Evolutionary conservation across 2,329 filamentous ascomycete genomes (phyloP), one percentile per base, ranked within the genome.

Genomic region (Elsinoe fawcettii): DNA sequence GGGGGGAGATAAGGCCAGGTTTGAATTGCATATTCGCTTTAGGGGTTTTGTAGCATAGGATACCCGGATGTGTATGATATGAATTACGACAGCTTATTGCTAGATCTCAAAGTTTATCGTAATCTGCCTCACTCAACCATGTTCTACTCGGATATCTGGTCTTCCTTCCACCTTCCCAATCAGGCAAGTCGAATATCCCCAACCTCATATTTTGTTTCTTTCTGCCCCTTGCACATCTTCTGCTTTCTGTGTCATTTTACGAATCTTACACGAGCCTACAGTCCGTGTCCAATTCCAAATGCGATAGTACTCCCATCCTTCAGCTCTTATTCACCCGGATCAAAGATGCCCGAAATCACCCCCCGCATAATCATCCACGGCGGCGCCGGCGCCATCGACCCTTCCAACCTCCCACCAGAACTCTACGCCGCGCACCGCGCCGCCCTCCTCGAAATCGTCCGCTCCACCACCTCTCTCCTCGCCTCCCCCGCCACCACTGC

Each of bases 321-420:
- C n/a, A n/a, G 32, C 14, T 53, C 49, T 18, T 20, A 14, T n/a
- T 12, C 9, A 5, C 3, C 16, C 3, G 3, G 25, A 12, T 18
- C 47, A 7, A 30, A 20, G n/a, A 5, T 16, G 1, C 58, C 46
- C 14, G 34, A 37, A 12, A 57, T 72, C 8, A 65, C 36, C 2
- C 74, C 75, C 8, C 71, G 74, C 9, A 76, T 77, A 60, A 77
- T 77, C 60, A 71, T 77, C 49, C 75, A 77, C 58, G 75, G 75
- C 49, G 75, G 75, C 34, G 73, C 74, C 2, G 75, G 75, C 55
- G 76, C 77, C 63, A 72, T 77, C 58, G 72, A 70, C 8, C 66
- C 66, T n/a, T 57, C 63, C 1, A 74, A 73, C 55, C 63, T 77
- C 1, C 64, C 73, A 0, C 60, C 61, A 18, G 60, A 66, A 4